A percentile compares a stretch with the other conserved stretches of the same genome.
These are phyloP conservation scores for Entomortierella chlamydospora DNA, from an alignment of 192 early-diverging fungal species.

Conservation along the genomic window DNA sequence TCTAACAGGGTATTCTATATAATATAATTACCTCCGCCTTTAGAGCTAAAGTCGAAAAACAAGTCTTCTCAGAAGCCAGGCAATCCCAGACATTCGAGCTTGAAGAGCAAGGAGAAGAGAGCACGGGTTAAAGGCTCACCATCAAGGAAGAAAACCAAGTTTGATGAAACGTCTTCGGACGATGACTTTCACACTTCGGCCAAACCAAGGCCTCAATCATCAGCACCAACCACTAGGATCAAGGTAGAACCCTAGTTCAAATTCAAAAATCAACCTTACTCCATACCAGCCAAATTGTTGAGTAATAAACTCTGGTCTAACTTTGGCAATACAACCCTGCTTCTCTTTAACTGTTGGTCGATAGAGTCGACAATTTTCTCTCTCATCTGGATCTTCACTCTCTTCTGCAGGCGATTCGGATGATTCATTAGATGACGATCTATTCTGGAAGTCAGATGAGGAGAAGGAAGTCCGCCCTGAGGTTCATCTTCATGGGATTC, in stretches of 20 bases:
- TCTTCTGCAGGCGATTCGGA: constrained; percentile 53
- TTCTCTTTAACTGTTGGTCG: constrained; percentile 5
- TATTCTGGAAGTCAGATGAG: constrained; percentile 51
- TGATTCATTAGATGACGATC: constrained; percentile 31
- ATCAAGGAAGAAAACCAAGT: constrained; percentile 42
- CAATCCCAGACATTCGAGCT: constrained; percentile 1
- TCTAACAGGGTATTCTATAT: not conserved
- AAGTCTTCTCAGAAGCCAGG: constrained; percentile 33
- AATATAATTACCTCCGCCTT: not conserved
- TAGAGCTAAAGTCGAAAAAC: constrained; percentile 50
- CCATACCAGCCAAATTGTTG: not conserved
- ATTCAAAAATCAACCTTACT: not conserved
- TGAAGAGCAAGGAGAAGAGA: constrained; percentile 42
- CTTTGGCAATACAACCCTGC: not conserved
- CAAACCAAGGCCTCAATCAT: constrained; percentile 30
- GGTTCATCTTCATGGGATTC: constrained; percentile 46
- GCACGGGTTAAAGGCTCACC: constrained; percentile 34
- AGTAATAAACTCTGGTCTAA: constrained; percentile 31
- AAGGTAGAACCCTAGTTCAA: constrained; percentile 51
- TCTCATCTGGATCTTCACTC: constrained; percentile 48
- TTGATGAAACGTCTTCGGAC: constrained; percentile 52
- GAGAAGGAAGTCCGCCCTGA: constrained; percentile 34
- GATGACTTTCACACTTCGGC: constrained; percentile 50
- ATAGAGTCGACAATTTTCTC: constrained; percentile 53
- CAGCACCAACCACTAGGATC: constrained; percentile 49